Evolutionary conservation across 352 stramenopile species (phyloP), one percentile per base, ranked within the genome.

Genomic region (Pythium guiyangense): DNA sequence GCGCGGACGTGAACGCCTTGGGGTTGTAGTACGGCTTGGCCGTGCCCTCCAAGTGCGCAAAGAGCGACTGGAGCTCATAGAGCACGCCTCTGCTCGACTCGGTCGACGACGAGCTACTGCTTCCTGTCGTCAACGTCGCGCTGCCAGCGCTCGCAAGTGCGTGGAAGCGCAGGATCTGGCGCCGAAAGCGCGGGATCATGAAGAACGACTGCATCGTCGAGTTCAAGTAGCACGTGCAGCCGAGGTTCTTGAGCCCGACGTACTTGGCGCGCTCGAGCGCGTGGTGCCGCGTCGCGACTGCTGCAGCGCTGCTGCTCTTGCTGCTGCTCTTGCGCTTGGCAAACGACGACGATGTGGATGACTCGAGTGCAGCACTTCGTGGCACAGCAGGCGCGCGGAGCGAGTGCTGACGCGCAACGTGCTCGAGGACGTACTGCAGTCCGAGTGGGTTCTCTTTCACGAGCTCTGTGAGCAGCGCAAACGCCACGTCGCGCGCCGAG

Each of bases 191-290:
- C 20, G 89, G 86, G 43, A 97, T 94, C 90, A 98, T 98, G 66
- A 97, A 98, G 52, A 97, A 95, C 43, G 96, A 89, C 63, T 98
- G 96, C 6, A 98, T 76, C 6, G 87, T 96, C 25, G 81, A 95
- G 69, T 98, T 98, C 65, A 98, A 63, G 60, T 98, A 98, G 74
- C 96, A 98, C 8, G 96, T 98, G 57, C 88, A 97, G 1, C 94
- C 92, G 35, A 97, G 70, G 55, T 98, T 98, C 57, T 97, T 96
- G 29, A 98, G 63, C 15, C 96, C 96, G 37, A 97, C 82, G 50
- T 96, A 95, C 59, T 92, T 92, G 35, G 71, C 79, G 9, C 82
- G 78, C 52, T 88, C 73, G 22, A 86, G 53, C 17, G 72, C 47
- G 39, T 79, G 63, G 22, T 56, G 57, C 18, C 40, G 34, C 34